phyloP scores from a whole-genome alignment of 1,284 basidiomycete genomes.

The Sporisorium exsertum region DNA sequence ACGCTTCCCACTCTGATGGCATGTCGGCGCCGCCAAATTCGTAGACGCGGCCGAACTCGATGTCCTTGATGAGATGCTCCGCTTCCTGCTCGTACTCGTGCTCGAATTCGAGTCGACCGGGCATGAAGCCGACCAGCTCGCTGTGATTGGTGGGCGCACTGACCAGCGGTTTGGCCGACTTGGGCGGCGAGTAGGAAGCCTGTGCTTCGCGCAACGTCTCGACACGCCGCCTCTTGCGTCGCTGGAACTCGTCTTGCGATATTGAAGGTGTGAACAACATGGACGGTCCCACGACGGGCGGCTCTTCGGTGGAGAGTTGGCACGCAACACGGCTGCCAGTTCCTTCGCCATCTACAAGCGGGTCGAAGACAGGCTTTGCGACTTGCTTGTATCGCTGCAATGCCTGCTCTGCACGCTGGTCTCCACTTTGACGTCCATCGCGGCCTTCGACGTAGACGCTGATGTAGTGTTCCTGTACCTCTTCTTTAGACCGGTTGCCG shows the following conservation, averaged over 20 bases:
- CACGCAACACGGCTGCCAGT: constrained; percentile 47
- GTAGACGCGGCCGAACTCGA: constrained; percentile 90
- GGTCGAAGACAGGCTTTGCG: constrained; percentile 28
- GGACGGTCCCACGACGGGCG: constrained; percentile 63
- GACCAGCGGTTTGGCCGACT: constrained; percentile 78
- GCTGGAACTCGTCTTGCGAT: constrained; percentile 64
- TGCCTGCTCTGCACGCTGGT: constrained; percentile 50
- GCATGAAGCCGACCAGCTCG: constrained; percentile 92
- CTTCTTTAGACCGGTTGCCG: constrained; percentile 92
- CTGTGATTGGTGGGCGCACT: constrained; percentile 89
- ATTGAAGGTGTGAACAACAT: constrained; percentile 53
- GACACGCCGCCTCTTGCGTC: constrained; percentile 62
- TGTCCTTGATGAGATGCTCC: constrained; percentile 92
- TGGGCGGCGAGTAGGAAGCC: constrained; percentile 59
- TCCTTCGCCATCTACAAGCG: constrained; percentile 40
- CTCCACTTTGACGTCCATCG: constrained; percentile 58
- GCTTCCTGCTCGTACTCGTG: constrained; percentile 92
- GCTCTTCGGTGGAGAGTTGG: constrained; percentile 41
- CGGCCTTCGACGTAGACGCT: constrained; percentile 78
- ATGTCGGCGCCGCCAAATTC: constrained; percentile 82
- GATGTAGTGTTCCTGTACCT: constrained; percentile 91
- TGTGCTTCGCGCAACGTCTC: constrained; percentile 61
- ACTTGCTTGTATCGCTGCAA: constrained; percentile 27
- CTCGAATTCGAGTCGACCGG: constrained; percentile 96
- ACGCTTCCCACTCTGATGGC: constrained; percentile 61